Evolutionary conservation across 208 protist species (phyloP), one percentile per base, ranked within the genome.

Genomic region (Trypanosoma congolense): DNA sequence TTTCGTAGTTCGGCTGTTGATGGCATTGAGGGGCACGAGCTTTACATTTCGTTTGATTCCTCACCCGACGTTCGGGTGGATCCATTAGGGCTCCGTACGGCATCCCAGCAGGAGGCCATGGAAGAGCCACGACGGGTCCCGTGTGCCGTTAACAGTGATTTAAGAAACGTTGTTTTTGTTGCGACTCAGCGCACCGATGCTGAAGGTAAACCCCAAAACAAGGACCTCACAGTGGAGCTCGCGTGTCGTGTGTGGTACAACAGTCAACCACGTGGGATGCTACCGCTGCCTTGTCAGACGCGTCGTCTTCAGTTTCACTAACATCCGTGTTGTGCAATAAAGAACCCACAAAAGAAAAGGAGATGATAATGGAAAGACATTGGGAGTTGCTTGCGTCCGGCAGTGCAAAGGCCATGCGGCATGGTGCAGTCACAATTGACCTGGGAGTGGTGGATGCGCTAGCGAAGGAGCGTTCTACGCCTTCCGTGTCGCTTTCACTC

Each of bases 341-440:
- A 12, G 30, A 25, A 16, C 16, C 36, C 22, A n/a, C 16, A 38
- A 24, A 18, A 21, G 16, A 2, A 19, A 38, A 22, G 6, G 24
- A 49, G 5, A 28, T n/a, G n/a, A 26, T 6, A 47, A 24, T 19
- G 14, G 28, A n/a, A 21, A 21, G 26, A 10, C 19, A n/a, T 14
- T 64, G 57, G 57, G n/a, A 56, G 21, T 22, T 56, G 5, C 0
- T 64, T 16, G 57, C 57, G 2, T 35, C 54, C 18, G 57, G 46
- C 9, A 40, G 40, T 22, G 25, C 56, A 6, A 25, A 38, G 5
- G 36, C 28, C 8, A 49, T 28, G 48, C 5, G 49, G 30, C 57
- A 57, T 31, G 59, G 59, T 21, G 10, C 31, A 53, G 49, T 57
- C 30, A 51, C 26, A 16, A 40, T 65, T 12, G 24, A 56, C 30